Conservation (phyloP, 164 flowering plant species). For the Taxillus chinensis region DNA sequence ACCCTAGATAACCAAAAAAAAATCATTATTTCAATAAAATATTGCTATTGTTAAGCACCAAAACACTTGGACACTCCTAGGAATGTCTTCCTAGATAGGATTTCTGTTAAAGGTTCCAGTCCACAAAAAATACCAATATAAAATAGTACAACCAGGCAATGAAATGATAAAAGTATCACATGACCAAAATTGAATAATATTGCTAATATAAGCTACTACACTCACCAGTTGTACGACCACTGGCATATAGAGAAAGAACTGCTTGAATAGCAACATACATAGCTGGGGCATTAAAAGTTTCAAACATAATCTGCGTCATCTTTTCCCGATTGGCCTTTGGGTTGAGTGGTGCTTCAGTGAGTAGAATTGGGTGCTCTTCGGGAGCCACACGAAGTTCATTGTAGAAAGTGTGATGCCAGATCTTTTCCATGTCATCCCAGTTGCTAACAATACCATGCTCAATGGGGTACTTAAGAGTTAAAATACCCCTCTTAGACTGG, state of each 20-base stretch:
- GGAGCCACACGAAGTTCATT: constrained; percentile 46
- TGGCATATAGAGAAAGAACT: constrained; percentile 32
- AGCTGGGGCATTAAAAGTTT: constrained; percentile 23
- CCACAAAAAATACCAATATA: too few relatives aligned
- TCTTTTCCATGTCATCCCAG: constrained; percentile 44
- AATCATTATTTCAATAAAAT: too few relatives aligned
- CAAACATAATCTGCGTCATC: constrained; percentile 28
- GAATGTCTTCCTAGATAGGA: too few relatives aligned
- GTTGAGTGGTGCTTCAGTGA: constrained; percentile 35
- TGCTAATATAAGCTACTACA: too few relatives aligned
- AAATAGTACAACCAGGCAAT: too few relatives aligned
- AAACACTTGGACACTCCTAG: too few relatives aligned
- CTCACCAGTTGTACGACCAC: constrained; percentile 36
- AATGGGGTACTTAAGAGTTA: constrained; percentile 43
- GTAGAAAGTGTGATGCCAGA: constrained; percentile 29
- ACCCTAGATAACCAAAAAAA: too few relatives aligned
- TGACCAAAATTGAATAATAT: too few relatives aligned
- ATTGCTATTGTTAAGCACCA: too few relatives aligned
- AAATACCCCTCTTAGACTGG: constrained; percentile 44
- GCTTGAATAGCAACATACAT: constrained; percentile 25
- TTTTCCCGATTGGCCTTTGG: constrained; percentile 40
- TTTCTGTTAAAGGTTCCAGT: too few relatives aligned
- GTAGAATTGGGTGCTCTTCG: constrained; percentile 44
- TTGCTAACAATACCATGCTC: constrained; percentile 52
- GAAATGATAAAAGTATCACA: too few relatives aligned